Base-by-base conservation (phyloP, 2,329 filamentous ascomycete species). In the Colletotrichum sp. region DNA sequence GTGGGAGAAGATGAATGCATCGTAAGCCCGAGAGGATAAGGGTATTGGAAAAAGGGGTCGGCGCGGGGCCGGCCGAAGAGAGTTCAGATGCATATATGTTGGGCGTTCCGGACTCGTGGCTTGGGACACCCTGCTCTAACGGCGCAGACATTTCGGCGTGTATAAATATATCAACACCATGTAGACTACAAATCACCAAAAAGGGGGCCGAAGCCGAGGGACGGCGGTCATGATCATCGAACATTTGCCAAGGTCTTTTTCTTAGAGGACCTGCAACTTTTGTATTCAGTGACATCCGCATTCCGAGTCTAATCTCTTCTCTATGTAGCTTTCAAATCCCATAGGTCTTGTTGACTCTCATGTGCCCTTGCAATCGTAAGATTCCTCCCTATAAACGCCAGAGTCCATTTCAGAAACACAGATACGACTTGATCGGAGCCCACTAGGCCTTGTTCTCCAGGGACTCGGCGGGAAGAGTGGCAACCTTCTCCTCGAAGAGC, bases 401-500 rank as follows among this genome's bases (percentile, higher is more conserved):
- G 26, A 36, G 26, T 75, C 38, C 61, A 70, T 56, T 38, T 75
- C 38, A 71, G 62, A 75, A 67, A 67, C 75, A 71, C 56, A 75
- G 43, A 60, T 71, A 76, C 55, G 38, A 55, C 55, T 60, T 71
- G n/a, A 76, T 48, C 66, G 64, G n/a, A 43, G 58, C 65, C 73
- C 70, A 69, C 73, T 76, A 76, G 65, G 60, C 73, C 73, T 71
- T 73, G 60, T 71, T 76, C 66, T 70, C 66, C 32, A 71, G 71
- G 34, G 70, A 76, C 70, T 81, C 86, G 72, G 87, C 85, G 3
- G 94, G 93, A 78, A 96, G 85, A 32, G 64, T 68, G 55, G 90
- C 89, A 62, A 96, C 94, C 91, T 97, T 97, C 79, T 96, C 92
- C 77, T 94, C 87, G 87, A 96, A 98, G 71, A 98, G 88, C 86